Evolutionary conservation across 805 yeast species (phyloP).

Genomic region (Candida peoriensis): DNA sequence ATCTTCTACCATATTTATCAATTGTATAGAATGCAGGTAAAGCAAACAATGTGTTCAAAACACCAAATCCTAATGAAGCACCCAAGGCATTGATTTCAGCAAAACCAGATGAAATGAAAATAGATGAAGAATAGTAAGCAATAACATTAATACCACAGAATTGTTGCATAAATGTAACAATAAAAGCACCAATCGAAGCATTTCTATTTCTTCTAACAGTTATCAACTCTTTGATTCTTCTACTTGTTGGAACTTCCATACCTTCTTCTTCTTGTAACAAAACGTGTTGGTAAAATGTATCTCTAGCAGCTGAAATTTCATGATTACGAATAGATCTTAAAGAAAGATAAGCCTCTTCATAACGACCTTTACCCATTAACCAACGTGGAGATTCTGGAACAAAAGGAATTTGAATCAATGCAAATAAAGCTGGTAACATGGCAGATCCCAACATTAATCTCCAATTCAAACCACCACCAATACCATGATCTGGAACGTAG

Average conservation of each 20-base stretch:
- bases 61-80: constrained; percentile 86
- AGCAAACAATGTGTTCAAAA: constrained; percentile 75
- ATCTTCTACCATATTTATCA: constrained; percentile 72
- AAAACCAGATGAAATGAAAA: constrained; percentile 66
- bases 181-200: constrained; percentile 74
- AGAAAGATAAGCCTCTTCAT: constrained; percentile 51
- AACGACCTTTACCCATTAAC: constrained; percentile 69
- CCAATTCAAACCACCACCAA: constrained; percentile 50
- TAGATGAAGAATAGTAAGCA: constrained; percentile 78
- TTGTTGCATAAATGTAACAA: constrained; percentile 87
- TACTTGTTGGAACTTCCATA: constrained; percentile 38
- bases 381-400: constrained; percentile 77
- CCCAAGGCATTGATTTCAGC: constrained; percentile 56
- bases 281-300: constrained; percentile 62
- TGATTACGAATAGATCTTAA: constrained; percentile 44
- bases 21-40: constrained; percentile 78
- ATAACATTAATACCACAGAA: constrained; percentile 88
- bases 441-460: constrained; percentile 68
- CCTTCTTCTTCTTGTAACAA: constrained; percentile 59
- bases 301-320: constrained; percentile 63
- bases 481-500: constrained; percentile 36
- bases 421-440: constrained; percentile 58
- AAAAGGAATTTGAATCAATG: constrained; percentile 54
- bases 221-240: constrained; percentile 52
- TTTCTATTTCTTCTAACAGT: constrained; percentile 77